phyloP scores from a whole-genome alignment of 805 yeast species.

The Spencermartinsiella europaea region DNA sequence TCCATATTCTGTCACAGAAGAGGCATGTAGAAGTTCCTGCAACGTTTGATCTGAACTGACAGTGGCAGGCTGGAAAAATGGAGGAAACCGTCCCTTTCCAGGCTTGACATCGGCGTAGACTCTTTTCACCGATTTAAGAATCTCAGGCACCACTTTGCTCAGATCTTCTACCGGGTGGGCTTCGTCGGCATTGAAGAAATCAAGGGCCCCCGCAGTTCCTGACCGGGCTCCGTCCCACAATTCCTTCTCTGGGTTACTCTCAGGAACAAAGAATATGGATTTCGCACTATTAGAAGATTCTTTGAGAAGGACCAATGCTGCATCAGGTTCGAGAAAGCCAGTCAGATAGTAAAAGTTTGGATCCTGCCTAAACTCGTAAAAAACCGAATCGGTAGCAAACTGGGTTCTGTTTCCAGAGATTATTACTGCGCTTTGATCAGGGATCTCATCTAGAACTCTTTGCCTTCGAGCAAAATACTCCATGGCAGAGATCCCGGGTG shows the following conservation, averaged over 20 bases:
- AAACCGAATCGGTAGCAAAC: slow-evolving; percentile 85
- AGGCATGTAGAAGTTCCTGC: slow-evolving; percentile 5
- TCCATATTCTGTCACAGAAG: slow-evolving; percentile 5
- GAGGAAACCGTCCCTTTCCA: slow-evolving; percentile 7
- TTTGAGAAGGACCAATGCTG: slow-evolving; percentile 49
- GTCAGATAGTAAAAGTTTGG: slow-evolving; percentile 81
- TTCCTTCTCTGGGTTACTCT: slow-evolving; percentile 69
- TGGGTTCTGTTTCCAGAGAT: slow-evolving; percentile 67
- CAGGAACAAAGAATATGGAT: slow-evolving; percentile 81
- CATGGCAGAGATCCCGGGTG: slow-evolving; percentile 79
- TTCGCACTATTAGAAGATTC: slow-evolving; percentile 35
- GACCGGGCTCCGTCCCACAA: slow-evolving; percentile 95
- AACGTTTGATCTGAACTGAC: neutral
- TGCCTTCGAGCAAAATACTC: slow-evolving; percentile 76
- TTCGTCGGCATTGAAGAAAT: slow-evolving; percentile 82
- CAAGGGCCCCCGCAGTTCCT: slow-evolving; percentile 76
- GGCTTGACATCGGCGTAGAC: slow-evolving; percentile 8
- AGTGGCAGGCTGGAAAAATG: slow-evolving; percentile 7
- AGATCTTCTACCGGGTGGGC: slow-evolving; percentile 45
- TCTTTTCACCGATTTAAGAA: slow-evolving; percentile 1
- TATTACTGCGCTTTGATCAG: slow-evolving; percentile 63
- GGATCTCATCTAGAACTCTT: slow-evolving; percentile 51
- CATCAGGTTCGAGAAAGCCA: slow-evolving; percentile 90
- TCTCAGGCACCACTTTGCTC: slow-evolving; percentile 1
- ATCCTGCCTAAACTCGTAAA: slow-evolving; percentile 88